These are phyloP conservation scores for Excoecaria cochinchinensis DNA, from an alignment of 345 rosid species.

Conservation along the genomic window DNA sequence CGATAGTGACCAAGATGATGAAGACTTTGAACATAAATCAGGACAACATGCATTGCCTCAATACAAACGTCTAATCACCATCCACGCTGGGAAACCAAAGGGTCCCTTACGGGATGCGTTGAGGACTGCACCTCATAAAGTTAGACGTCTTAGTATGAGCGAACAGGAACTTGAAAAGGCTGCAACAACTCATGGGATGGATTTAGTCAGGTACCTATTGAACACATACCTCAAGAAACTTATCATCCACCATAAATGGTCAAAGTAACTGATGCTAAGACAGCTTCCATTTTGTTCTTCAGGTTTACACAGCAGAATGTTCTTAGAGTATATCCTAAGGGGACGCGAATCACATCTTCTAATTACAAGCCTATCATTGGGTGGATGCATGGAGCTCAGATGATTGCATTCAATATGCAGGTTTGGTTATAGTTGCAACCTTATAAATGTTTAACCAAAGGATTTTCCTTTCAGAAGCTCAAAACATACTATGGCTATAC, in stretches of 20 bases:
- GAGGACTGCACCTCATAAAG: slow-evolving; percentile 36
- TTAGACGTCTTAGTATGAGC: slow-evolving; percentile 63
- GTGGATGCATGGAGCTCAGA: slow-evolving; percentile 88
- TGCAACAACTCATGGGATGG: slow-evolving; percentile 43
- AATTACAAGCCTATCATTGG: slow-evolving; percentile 66
- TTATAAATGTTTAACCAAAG: neutral
- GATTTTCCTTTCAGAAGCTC: no score
- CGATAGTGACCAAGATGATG: slow-evolving; percentile 35
- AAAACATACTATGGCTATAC: neutral
- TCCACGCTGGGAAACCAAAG: slow-evolving; percentile 62
- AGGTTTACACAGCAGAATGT: slow-evolving; percentile 82
- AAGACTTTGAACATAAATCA: slow-evolving; percentile 12
- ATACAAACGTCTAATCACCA: slow-evolving; percentile 51
- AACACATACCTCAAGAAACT: neutral
- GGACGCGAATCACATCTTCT: slow-evolving; percentile 75
- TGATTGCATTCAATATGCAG: slow-evolving; percentile 92
- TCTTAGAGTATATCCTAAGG: slow-evolving; percentile 82
- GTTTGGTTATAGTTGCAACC: slow-evolving; percentile 24
- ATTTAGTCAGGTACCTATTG: slow-evolving; percentile 49
- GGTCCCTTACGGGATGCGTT: slow-evolving; percentile 43
- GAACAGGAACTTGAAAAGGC: slow-evolving; percentile 68
- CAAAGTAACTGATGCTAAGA: neutral
- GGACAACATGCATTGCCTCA: slow-evolving; percentile 14
- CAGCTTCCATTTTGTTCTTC: neutral
- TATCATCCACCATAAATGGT: neutral